Evolutionary conservation across 1,284 basidiomycete species (phyloP), one percentile per base, ranked within the genome.

Genomic region (Boletellus deceptivus): DNA sequence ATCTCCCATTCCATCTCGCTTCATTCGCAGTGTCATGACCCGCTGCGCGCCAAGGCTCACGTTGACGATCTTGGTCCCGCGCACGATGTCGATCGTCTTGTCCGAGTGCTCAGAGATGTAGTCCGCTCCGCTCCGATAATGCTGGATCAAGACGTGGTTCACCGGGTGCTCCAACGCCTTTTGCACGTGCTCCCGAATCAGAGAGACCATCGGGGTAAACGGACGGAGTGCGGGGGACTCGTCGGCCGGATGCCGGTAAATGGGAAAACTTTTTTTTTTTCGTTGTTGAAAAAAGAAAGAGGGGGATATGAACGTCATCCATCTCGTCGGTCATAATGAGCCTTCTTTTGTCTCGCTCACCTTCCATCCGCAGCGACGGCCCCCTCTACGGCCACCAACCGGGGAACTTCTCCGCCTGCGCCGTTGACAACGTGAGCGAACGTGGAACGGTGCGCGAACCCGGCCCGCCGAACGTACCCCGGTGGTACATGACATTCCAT

Each of bases 71-170:
- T 74, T 80, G 9, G 86, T 84, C 33, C 80, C 83, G 16, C 73
- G 77, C 2, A 85, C 79, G 55, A 90, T 76, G 62, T 90, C 88
- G 58, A 90, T 77, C 5, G 87, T 90, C 71, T 90, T 90, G 68
- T 90, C 87, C 1, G 84, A 85, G 64, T 90, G 88, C 60, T 90
- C 88, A 0, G 85, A 88, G 56, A 90, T 90, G 66, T 85, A 87
- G 65, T 90, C 88, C 31, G 78, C 78, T 9, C 88, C 88, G 14
- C 73, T 75, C 50, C 87, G 84, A 63, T 90, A 90, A 61, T 79
- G 75, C 62, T 90, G 88, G 49, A 90, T 87, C 29, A 90, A 76
- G 34, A 85, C 87, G 55, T 90, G 87, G 61, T 90, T 90, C 11
- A 90, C 78, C 2, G 82, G 82, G 52, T 86, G 83, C 35, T 71